phyloP scores from a whole-genome alignment of 1,284 basidiomycete species.

The Cutaneotrichosporon daszewskae region DNA sequence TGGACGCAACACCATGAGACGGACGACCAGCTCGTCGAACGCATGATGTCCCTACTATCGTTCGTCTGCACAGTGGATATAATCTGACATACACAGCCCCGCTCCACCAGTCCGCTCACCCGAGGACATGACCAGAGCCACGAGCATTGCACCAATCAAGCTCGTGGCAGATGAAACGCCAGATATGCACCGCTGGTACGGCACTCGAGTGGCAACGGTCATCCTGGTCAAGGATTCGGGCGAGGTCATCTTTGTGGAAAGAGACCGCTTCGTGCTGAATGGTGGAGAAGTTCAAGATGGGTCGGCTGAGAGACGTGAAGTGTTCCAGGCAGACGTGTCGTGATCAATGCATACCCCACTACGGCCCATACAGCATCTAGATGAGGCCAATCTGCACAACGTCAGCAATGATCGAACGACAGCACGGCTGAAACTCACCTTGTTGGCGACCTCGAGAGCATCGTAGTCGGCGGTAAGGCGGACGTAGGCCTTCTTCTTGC shows the following conservation, averaged over 20 bases:
- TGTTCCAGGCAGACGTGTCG: conserved; percentile 15
- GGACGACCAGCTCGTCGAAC: conserved; percentile 27
- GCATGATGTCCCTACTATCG: conserved; percentile 37
- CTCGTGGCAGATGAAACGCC: no score
- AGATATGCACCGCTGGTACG: conserved; percentile 43
- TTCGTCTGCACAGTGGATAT: conserved; percentile 17
- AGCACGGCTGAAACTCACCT: conserved; percentile 59
- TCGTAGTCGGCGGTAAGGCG: conserved; percentile 92
- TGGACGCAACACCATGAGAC: conserved; percentile 21
- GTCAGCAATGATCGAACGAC: conserved; percentile 1
- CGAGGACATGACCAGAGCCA: conserved; percentile 20
- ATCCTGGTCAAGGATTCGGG: conserved; percentile 38
- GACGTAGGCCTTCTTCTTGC: conserved; percentile 99
- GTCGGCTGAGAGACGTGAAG: conserved; percentile 19
- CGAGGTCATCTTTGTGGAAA: conserved; percentile 38
- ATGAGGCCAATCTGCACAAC: conserved; percentile 49
- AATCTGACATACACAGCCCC: background rate
- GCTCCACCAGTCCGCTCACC: conserved; percentile 3
- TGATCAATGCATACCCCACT: conserved; percentile 20
- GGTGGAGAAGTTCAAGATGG: conserved; percentile 22
- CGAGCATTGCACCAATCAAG: no score
- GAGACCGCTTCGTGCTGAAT: conserved; percentile 32
- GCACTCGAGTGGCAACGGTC: conserved; percentile 41
- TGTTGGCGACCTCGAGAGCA: conserved; percentile 97
- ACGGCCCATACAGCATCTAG: conserved; percentile 29